A percentile compares a stretch with the other conserved stretches of the same genome.
Evolutionary conservation across 1,139 yeast species (phyloP).

Genomic region (Taiozyma onychis): DNA sequence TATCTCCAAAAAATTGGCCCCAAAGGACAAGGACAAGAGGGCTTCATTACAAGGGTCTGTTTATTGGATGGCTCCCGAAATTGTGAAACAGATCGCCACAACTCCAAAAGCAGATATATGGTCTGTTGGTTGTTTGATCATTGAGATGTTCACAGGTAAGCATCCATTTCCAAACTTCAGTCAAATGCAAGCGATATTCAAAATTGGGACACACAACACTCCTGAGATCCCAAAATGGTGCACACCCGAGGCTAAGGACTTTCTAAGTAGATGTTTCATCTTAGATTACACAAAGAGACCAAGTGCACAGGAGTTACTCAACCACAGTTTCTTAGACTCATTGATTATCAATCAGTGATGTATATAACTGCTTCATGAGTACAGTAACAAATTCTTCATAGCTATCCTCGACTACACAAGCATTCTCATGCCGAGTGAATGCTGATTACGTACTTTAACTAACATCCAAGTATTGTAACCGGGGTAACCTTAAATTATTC

Average conservation of each 20-base stretch:
- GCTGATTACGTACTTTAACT: no score
- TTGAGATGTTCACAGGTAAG: conserved; percentile 92
- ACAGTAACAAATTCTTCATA: not conserved
- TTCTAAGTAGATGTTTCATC: conserved; percentile 64
- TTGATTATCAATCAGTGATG: conserved; percentile 27
- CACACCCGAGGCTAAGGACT: conserved; percentile 62
- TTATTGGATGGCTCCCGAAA: conserved; percentile 99
- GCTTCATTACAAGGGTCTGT: conserved; percentile 92
- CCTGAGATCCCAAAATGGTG: conserved; percentile 82
- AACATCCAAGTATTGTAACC: not conserved
- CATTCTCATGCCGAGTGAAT: no score
- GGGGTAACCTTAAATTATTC: not conserved
- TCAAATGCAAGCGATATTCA: conserved; percentile 94
- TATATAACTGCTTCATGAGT: no score
- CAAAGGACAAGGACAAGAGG: conserved; percentile 39
- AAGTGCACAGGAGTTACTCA: conserved; percentile 61
- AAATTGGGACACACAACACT: conserved; percentile 74
- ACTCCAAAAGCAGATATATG: conserved; percentile 91
- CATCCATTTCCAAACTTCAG: conserved; percentile 93
- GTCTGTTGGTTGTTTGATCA: conserved; percentile 89
- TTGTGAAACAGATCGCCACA: conserved; percentile 83
- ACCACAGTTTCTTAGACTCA: conserved; percentile 54
- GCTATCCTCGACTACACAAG: no score
- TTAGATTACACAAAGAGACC: conserved; percentile 71
- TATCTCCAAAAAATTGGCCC: conserved; percentile 64